Evolutionary conservation across 441 rosid species (phyloP).

Genomic region (Bocquillonia castaneifolia): DNA sequence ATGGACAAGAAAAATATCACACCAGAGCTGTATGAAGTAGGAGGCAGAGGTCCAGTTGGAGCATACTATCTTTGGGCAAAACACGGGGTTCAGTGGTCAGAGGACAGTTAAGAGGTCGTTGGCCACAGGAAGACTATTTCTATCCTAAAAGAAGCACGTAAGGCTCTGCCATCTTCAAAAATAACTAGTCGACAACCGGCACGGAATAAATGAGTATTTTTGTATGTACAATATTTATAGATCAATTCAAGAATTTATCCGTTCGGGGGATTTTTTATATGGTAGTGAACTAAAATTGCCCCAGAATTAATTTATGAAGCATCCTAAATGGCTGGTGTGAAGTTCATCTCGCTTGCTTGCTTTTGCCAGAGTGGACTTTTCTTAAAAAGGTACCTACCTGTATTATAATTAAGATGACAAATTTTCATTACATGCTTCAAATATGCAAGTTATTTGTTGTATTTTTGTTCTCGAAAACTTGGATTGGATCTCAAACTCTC

Average conservation of each 20-base stretch:
- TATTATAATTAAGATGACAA: background rate
- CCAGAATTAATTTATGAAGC: too few relatives aligned
- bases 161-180: too few relatives aligned
- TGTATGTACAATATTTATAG: too few relatives aligned
- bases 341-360: background rate
- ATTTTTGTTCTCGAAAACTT: background rate
- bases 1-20: slow-evolving; percentile 51
- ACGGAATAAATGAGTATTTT: too few relatives aligned
- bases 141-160: too few relatives aligned
- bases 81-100: slow-evolving; percentile 59
- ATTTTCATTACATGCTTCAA: background rate
- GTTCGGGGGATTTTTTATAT: too few relatives aligned
- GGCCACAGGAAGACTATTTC: too few relatives aligned
- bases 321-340: too few relatives aligned
- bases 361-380: background rate
- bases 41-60: slow-evolving; percentile 76
- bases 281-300: too few relatives aligned
- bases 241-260: too few relatives aligned
- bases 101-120: slow-evolving; percentile 32
- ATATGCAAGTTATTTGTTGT: background rate
- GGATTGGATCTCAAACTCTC: background rate
- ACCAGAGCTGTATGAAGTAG: slow-evolving; percentile 62
- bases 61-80: slow-evolving; percentile 72
- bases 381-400: too few relatives aligned
- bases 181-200: too few relatives aligned